Evolutionary conservation across 192 early-diverging fungal genomes (phyloP), one percentile per base, ranked within the genome.

Genomic region (Rhizoclosmatium globosum): DNA sequence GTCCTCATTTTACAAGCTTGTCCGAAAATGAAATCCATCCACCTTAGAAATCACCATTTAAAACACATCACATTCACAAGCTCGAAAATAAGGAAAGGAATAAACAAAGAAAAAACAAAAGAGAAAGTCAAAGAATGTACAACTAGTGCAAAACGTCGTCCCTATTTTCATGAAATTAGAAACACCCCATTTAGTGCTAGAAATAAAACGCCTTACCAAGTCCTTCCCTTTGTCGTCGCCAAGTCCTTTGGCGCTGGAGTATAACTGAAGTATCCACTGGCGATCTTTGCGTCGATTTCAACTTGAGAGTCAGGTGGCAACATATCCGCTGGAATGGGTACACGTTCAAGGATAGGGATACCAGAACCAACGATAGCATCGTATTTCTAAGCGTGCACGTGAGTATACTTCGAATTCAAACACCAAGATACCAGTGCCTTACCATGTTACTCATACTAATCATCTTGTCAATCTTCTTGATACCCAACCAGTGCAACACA

Each of bases 201-300:
- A 62, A 21, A 23, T 7, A 62, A 0, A 62, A 62, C 19, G 21
- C 7, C 60, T 21, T 39, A 9, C 81, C 81, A 82, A 47, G 74
- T 82, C 47, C 84, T 59, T 4, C 96, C 96, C 81, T 94, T 94
- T 21, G 93, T 92, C 11, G 83, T 81, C 17, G 88, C 76, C 50
- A 98, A 80, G 50, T 91, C 89, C 4, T 87, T 87, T 1, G 85
- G 85, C 3, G 86, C 85, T 0, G 89, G 89, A 19, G 85, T 92
- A 17, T 72, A 44, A 11, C 93, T 94, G 81, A 98, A 98, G 84
- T 98, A 98, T 0, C 96, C 96, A n/a, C 94, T 91, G 6, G 95
- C 96, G 66, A 98, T 93, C 88, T 98, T 98, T 56, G 96, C 96
- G 70, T 98, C 95, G 80, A 98, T 98, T 84, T 98, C 96, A 31